Percentiles rank a stretch among this genome's conserved stretches.
These are phyloP conservation scores for Phylloporus arenicola DNA, from an alignment of 768 basidiomycete species.

Conservation along the genomic window DNA sequence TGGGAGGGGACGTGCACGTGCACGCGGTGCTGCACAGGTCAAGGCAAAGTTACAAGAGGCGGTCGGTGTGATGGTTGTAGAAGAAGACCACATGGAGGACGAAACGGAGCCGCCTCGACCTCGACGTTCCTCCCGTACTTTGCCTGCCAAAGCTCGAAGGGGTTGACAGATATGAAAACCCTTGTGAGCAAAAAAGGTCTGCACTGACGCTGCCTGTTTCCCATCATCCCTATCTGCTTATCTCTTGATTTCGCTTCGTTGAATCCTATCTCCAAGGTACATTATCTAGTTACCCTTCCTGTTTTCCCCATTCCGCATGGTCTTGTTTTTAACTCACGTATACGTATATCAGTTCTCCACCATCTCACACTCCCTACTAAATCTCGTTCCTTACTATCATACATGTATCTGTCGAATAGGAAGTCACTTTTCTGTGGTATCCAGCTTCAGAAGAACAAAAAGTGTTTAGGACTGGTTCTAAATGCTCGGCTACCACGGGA, in stretches of 20 bases:
- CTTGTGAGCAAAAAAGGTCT: not conserved
- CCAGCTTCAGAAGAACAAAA: no score
- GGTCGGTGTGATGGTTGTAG: constrained; percentile 24
- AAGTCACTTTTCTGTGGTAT: not conserved
- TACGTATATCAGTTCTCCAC: constrained; percentile 1
- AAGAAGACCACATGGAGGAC: constrained; percentile 26
- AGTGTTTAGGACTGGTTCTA: no score
- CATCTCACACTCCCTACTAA: constrained; percentile 6
- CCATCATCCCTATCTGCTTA: not conserved
- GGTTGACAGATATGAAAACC: constrained; percentile 3
- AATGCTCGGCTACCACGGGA: no score
- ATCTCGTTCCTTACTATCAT: constrained; percentile 4
- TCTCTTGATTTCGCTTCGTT: constrained; percentile 1
- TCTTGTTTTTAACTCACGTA: constrained; percentile 10
- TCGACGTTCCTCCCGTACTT: constrained; percentile 33
- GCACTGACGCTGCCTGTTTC: not conserved
- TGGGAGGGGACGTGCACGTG: constrained; percentile 12
- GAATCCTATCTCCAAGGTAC: not conserved
- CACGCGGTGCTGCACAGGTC: constrained; percentile 12
- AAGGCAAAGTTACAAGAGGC: constrained; percentile 23
- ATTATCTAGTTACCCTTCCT: constrained; percentile 11
- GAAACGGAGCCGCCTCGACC: constrained; percentile 21
- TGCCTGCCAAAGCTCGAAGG: constrained; percentile 29
- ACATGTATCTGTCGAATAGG: constrained; percentile 15
- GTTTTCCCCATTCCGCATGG: constrained; percentile 1